These are phyloP conservation scores for Blastocystis sp. DNA, from an alignment of 352 stramenopile genomes.

Conservation along the genomic window DNA sequence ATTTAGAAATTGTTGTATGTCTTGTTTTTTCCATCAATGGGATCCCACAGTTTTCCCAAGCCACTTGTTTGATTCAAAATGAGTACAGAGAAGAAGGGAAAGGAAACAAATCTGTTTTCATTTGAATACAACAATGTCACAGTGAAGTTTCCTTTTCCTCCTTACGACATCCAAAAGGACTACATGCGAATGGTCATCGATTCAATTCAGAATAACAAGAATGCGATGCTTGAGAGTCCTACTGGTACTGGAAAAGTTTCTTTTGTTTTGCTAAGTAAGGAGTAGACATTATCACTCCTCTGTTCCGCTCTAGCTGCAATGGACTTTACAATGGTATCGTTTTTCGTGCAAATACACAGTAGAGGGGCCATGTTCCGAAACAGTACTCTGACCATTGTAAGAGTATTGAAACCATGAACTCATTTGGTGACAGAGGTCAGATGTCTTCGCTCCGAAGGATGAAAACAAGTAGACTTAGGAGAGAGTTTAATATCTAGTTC, in stretches of 20 bases:
- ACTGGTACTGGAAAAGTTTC: constrained; percentile 80
- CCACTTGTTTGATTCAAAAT: not conserved
- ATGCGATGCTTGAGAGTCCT: constrained; percentile 84
- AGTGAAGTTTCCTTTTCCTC: constrained; percentile 81
- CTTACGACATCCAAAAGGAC: constrained; percentile 79
- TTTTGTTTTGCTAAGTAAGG: not conserved
- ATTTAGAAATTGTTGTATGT: constrained; percentile 14
- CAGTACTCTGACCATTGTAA: constrained; percentile 61
- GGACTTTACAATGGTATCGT: constrained; percentile 5
- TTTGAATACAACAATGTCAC: constrained; percentile 59
- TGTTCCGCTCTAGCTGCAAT: constrained; percentile 78
- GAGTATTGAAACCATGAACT: not conserved
- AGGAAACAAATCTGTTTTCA: not conserved
- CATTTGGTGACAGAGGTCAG: not conserved
- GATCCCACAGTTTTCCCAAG: not conserved
- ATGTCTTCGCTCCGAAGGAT: not conserved
- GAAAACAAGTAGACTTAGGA: not conserved
- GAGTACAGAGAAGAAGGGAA: not conserved
- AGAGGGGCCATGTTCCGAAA: constrained; percentile 20
- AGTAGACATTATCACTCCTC: constrained; percentile 77
- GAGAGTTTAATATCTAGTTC: not conserved
- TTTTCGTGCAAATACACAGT: not conserved
- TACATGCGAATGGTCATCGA: constrained; percentile 85
- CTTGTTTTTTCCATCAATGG: constrained; percentile 19
- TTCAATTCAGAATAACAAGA: constrained; percentile 72